Evolutionary conservation across 73 alveolate genomes (phyloP), one percentile per base, ranked within the genome.

Genomic region (Paramecium sonneborni): DNA sequence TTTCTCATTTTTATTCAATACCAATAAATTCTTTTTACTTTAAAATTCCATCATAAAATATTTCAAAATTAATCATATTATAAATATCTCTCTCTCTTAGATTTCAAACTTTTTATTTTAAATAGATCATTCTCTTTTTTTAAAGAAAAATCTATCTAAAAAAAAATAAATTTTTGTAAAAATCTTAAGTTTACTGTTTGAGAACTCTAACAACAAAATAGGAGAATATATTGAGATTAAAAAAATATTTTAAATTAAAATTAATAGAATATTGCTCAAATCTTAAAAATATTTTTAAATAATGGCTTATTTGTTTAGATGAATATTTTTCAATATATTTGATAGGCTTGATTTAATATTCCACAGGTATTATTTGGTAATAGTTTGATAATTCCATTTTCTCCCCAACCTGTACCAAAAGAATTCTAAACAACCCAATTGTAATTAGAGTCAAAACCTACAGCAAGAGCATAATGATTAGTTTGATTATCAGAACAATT

Each of bases 381-480:
- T 26, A 87, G 34, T 38, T 37, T 87, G 12, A 87, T 87, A 76
- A 48, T 32, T 18, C 93, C 93, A 18, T 62, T 38, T 20, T 87
- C 93, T 5, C 93, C 93, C 93, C 93, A 87, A 4, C 21, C 35
- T n/a, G 82, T 3, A n/a, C 89, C 87, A 37, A 56, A 87, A 15
- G 93, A 87, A 69, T 87, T 87, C 48, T 76, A 67, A 39, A 87
- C 86, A 41, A 87, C 76, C n/a, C 93, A 87, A 38, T 35, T 43
- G 15, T 87, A 74, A 23, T 26, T 52, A 5, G 68, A 85, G n/a
- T 76, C 92, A 92, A 94, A 96, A 9, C 98, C 99, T n/a, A n/a
- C n/a, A n/a, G n/a, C n/a, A n/a, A n/a, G n/a, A n/a, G n/a, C n/a
- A n/a, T n/a, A 97, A 72, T 96, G 99, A 52, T 95, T 94, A 38